Evolutionary conservation across 306 rosid genomes (phyloP), one percentile per base, ranked within the genome.

Genomic region (Abrus precatorius): DNA sequence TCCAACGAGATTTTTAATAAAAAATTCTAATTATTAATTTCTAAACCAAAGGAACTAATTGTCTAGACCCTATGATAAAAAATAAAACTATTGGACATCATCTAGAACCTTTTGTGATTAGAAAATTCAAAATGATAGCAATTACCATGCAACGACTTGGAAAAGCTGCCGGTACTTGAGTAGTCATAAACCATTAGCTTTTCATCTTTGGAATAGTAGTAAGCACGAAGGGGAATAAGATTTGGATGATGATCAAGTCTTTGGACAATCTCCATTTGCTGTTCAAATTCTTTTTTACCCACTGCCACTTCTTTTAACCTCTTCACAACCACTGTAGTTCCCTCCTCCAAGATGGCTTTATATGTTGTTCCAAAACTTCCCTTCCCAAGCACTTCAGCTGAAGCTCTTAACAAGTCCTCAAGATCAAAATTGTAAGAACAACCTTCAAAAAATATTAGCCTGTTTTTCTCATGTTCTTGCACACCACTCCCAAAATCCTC

Each of bases 381-480:
- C 88, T 92, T 92, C 61, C 97, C 97, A 48, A 92, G 91, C 20
- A 92, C 95, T 77, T 90, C 92, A 45, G 97, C 97, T 1, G 97
- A 92, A 55, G 97, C 97, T 82, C 95, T 90, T 57, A 92, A 77
- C 75, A 92, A 68, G 80, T 92, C 95, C 75, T 92, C 97, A 36
- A 92, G 97, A 85, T 92, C 95, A 84, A 92, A 92, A 66, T 83
- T 86, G 57, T 72, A 80, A 75, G 89, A 86, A 84, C 89, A 83
- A 3, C 90, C 92, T 84, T 84, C 90, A 71, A 89, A 89, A 78
- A 86, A 92, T 41, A 85, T 80, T 45, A 92, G 84, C 82, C 78
- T 90, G 84, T 92, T 90, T 83, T 85, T 92, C 88, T 87, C 95
- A 34, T 90, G 84, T 48, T 87, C 93, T 86, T 92, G 97, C 79